These are phyloP conservation scores for Triticum aestivum DNA, from an alignment of 176 grass and related monocot species.

Conservation along the genomic window IWGSC_CS_RefSeq_v2.1 NC_057814.1:516877953-516878452, in stretches of 20 bases:
- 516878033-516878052: conserved; percentile 72
- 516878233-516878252: no score
- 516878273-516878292: no score
- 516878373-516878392: background rate
- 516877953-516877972: conserved; percentile 42
- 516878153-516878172: conserved; percentile 1
- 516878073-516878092: conserved; percentile 68
- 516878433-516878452: background rate
- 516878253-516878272: no score
- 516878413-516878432: background rate
- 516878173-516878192: conserved; percentile 78
- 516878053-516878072: conserved; percentile 28
- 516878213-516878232: background rate
- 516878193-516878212: conserved; percentile 60
- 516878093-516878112: conserved; percentile 54
- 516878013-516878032: conserved; percentile 65
- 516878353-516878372: background rate
- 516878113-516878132: conserved; percentile 71
- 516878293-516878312: no score
- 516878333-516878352: background rate
- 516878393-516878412: background rate
- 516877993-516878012: conserved; percentile 68
- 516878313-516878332: background rate
- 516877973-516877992: conserved; percentile 76
- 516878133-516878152: conserved; percentile 50